These are phyloP conservation scores for Aspergillus costaricaensis DNA, from an alignment of 2,329 filamentous ascomycete genomes.

Conservation along the genomic window DNA sequence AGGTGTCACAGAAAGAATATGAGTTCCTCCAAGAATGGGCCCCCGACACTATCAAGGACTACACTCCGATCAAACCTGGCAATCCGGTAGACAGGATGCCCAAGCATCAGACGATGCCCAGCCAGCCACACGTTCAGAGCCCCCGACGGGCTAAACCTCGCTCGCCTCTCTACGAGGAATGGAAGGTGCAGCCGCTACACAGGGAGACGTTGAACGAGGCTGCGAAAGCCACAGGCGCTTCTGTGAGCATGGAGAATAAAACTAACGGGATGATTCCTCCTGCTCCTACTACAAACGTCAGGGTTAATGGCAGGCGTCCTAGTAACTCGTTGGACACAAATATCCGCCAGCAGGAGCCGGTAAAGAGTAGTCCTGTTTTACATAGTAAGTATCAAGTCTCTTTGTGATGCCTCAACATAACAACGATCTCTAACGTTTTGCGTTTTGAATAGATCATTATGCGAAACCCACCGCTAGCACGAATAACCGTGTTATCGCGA, in stretches of 20 bases:
- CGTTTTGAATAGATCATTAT: not conserved
- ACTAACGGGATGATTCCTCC: not conserved
- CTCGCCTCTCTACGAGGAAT: slow-evolving; percentile 21
- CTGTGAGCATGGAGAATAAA: not conserved
- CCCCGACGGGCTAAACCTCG: slow-evolving; percentile 4
- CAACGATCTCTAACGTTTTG: not conserved
- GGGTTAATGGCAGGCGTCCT: not conserved
- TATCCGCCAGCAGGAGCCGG: not conserved
- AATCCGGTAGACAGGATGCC: not conserved
- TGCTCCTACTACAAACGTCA: not conserved
- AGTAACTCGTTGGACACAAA: not conserved
- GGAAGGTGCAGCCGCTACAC: slow-evolving; percentile 17
- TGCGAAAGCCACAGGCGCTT: not conserved
- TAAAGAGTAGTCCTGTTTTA: not conserved
- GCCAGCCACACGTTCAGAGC: not conserved
- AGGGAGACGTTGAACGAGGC: not conserved
- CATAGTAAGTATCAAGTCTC: not conserved
- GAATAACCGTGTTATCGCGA: not conserved
- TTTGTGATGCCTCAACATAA: not conserved
- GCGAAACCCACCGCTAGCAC: not conserved
- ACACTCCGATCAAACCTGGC: not conserved
- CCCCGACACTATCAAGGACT: slow-evolving; percentile 11
- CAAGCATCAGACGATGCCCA: not conserved
- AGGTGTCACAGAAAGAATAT: slow-evolving; percentile 15
- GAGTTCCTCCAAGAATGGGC: slow-evolving; percentile 20